Evolutionary conservation across 2,329 filamentous ascomycete species (phyloP).

Genomic region (Colletotrichum sojae): DNA sequence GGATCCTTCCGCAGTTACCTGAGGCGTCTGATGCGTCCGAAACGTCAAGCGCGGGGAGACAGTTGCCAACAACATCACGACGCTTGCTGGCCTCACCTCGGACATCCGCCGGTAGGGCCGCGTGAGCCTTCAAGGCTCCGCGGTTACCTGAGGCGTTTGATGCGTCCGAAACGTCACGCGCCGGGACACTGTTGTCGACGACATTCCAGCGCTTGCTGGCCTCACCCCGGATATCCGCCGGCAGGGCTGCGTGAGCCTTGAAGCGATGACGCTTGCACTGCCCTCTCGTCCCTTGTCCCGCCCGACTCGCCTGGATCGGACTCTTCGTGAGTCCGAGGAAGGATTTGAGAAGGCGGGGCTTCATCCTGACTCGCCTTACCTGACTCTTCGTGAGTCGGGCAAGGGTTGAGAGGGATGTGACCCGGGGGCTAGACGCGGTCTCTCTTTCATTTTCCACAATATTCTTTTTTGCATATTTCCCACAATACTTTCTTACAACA

Average conservation of each 20-base stretch:
- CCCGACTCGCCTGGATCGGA: constrained; percentile 32
- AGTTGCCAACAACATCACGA: not conserved
- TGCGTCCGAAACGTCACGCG: constrained; percentile 43
- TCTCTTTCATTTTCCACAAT: not conserved
- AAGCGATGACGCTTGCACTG: constrained; percentile 38
- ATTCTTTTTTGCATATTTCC: no score
- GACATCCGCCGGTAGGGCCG: constrained; percentile 43
- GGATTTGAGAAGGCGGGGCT: constrained; percentile 31
- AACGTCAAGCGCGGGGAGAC: constrained; percentile 35
- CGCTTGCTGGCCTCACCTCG: constrained; percentile 32
- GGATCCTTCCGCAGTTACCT: constrained; percentile 26
- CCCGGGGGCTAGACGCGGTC: constrained; percentile 11
- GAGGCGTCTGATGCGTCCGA: constrained; percentile 45
- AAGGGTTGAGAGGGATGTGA: constrained; percentile 27
- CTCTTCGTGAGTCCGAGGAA: constrained; percentile 34
- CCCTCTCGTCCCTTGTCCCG: constrained; percentile 3
- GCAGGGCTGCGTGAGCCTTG: constrained; percentile 41
- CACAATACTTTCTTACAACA: no score
- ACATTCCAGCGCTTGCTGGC: constrained; percentile 17
- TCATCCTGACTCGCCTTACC: constrained; percentile 27
- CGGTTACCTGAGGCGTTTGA: constrained; percentile 42
- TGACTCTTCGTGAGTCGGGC: constrained; percentile 31
- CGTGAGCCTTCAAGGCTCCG: no score
- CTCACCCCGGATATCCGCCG: constrained; percentile 42
- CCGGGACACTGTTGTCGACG: not conserved